These are phyloP conservation scores for Rosellinia necatrix DNA, from an alignment of 2,329 filamentous ascomycete genomes.

Conservation along the genomic window DNA sequence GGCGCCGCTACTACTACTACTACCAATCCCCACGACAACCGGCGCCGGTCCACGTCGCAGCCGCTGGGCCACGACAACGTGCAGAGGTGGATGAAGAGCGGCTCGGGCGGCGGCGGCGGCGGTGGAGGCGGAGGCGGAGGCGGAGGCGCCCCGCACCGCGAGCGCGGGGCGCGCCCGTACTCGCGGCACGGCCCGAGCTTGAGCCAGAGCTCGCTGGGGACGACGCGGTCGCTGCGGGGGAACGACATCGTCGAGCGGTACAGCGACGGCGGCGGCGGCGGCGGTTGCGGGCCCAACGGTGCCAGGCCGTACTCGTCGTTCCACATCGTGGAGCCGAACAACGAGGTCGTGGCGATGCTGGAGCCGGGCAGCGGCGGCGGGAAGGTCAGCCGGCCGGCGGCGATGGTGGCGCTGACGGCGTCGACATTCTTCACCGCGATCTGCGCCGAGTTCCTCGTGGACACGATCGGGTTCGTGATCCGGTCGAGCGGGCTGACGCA, in stretches of 20 bases:
- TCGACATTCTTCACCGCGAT: conserved; percentile 67
- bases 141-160: too few relatives aligned
- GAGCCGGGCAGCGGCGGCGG: too few relatives aligned
- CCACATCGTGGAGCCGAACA: conserved; percentile 40
- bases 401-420: conserved; percentile 62
- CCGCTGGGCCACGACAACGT: conserved; percentile 9
- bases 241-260: conserved; percentile 17
- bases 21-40: neutral
- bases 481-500: conserved; percentile 67
- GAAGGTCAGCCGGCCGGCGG: conserved; percentile 9
- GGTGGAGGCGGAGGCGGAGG: too few relatives aligned
- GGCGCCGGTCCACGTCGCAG: conserved; percentile 2
- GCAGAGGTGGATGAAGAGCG: conserved; percentile 12
- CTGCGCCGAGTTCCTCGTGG: conserved; percentile 73
- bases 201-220: conserved; percentile 16
- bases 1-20: too few relatives aligned
- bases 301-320: neutral
- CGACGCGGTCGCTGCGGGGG: conserved; percentile 7
- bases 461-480: conserved; percentile 68
- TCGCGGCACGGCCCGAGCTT: conserved; percentile 13
- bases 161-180: too few relatives aligned
- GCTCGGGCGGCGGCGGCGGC: too few relatives aligned
- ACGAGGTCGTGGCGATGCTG: conserved; percentile 51
- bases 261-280: conserved; percentile 3
- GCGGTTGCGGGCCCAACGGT: neutral